Base-by-base conservation (phyloP, 495 filamentous ascomycete species). In the Paragyromitra xinjiangensis region DNA sequence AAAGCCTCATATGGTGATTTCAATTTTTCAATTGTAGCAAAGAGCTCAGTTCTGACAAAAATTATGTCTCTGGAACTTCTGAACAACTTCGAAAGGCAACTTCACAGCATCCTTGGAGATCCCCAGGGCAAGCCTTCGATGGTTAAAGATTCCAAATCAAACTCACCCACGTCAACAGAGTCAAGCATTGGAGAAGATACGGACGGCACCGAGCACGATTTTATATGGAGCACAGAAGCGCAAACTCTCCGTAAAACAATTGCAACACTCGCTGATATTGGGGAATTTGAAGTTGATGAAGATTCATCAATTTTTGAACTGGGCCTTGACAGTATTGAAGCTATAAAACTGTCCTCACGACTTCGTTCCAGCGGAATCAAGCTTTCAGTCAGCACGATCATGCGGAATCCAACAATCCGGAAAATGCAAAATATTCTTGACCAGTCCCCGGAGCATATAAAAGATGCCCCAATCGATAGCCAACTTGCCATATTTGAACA, bases 301-400 rank as follows among this genome's bases (percentile, higher is more conserved):
- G 81, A 85, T 3, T 89, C 88, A 0, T 91, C 89, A 0, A 83
- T 92, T 5, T 85, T 92, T 48, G 87, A 90, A 59, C 84, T 92
- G 11, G 90, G 90, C 0, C 84, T 92, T 8, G 91, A 92, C 82
- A 92, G 90, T 77, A 91, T 92, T 75, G 90, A 92, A 75, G 83
- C 87, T 19, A 91, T 90, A 78, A 92, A 91, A 81, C 85, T 94
- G 4, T 88, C 92, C 1, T 88, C 91, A 0, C 86, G 86, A 58
- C 84, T 96, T 26, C 91, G 88, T 77, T 86, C 84, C 61, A 64
- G 83, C 12, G 89, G 88, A 0, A 87, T 93, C 44, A 81, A 83
- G 2, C 74, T 94, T 64, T 86, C 90, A 8, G 87, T 92, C 12
- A 91, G 92, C 81, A 82, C 83, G 44, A 88, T 96, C 59, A 90